These are phyloP conservation scores for Naganishia vishniacii DNA, from an alignment of 768 basidiomycete genomes.

Conservation along the genomic window DNA sequence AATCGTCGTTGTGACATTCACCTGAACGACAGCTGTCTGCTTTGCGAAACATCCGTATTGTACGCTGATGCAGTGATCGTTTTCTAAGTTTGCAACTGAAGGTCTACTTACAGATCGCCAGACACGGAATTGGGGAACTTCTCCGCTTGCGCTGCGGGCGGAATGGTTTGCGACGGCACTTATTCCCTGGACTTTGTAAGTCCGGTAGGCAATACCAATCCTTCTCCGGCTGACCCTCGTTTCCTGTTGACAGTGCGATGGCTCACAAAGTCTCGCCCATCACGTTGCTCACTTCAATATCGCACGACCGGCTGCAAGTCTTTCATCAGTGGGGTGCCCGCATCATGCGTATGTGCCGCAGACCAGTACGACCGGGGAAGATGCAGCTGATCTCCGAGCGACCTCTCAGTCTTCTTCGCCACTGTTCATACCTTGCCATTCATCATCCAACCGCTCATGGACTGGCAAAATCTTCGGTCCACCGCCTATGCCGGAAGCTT, in stretches of 20 bases:
- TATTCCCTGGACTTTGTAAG: slow-evolving; percentile 22
- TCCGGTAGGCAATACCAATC: background rate
- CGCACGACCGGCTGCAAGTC: slow-evolving; percentile 17
- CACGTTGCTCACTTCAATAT: slow-evolving; percentile 12
- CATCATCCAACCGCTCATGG: background rate
- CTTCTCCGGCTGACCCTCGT: background rate
- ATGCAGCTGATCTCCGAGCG: background rate
- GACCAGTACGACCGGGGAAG: background rate
- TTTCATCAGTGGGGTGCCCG: slow-evolving; percentile 23
- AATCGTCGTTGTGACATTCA: background rate
- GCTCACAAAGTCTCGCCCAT: slow-evolving; percentile 19
- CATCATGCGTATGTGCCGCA: slow-evolving; percentile 9
- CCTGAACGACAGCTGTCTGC: slow-evolving; percentile 7
- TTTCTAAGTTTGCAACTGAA: background rate
- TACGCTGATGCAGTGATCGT: background rate
- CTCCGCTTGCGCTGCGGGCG: slow-evolving; percentile 8
- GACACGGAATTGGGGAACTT: slow-evolving; percentile 18
- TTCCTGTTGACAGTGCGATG: background rate
- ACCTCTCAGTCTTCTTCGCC: slow-evolving; percentile 15
- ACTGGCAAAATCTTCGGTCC: slow-evolving; percentile 11
- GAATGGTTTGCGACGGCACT: slow-evolving; percentile 23
- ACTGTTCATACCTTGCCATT: slow-evolving; percentile 18
- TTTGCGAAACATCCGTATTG: slow-evolving; percentile 19
- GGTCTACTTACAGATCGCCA: background rate
- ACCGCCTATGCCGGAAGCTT: slow-evolving; percentile 5